Conservation (phyloP, 2,329 filamentous ascomycete genomes). For the Diaporthe sp. region DNA sequence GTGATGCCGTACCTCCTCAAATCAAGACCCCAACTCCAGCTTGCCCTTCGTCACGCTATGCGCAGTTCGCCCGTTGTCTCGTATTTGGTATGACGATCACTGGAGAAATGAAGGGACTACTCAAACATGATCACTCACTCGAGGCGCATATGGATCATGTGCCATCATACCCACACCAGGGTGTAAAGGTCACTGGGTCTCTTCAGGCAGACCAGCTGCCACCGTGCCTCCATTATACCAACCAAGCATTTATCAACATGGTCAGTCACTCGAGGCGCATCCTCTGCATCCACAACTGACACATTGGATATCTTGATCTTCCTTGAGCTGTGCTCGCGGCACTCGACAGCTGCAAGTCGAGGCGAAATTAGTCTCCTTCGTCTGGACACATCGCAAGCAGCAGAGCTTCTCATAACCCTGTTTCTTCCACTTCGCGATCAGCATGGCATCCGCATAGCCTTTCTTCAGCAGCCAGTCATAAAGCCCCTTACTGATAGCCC, state of each 20-base stretch:
- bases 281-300: conserved; percentile 95
- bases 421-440: conserved; percentile 99
- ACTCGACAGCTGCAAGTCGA: conserved; percentile 96
- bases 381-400: conserved; percentile 95
- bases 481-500: conserved; percentile 90
- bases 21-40: conserved; percentile 39
- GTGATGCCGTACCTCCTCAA: conserved; percentile 35
- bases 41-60: conserved; percentile 10
- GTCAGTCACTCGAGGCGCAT: conserved; percentile 86
- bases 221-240: too few species aligned
- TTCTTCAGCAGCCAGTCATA: conserved; percentile 99
- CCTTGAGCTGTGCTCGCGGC: conserved; percentile 89
- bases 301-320: conserved; percentile 91
- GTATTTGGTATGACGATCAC: neutral
- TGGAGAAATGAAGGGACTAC: too few species aligned
- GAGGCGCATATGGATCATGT: too few species aligned
- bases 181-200: too few species aligned
- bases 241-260: too few species aligned
- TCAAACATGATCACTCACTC: too few species aligned
- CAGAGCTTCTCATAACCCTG: conserved; percentile 99
- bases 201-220: too few species aligned
- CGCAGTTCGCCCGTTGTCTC: conserved; percentile 1
- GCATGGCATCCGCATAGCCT: conserved; percentile 91
- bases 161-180: too few species aligned
- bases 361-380: conserved; percentile 97